A percentile compares a stretch with the other conserved stretches of the same genome.
Evolutionary conservation across 352 stramenopile genomes (phyloP).

Genomic region (Aphanomyces astaci): DNA sequence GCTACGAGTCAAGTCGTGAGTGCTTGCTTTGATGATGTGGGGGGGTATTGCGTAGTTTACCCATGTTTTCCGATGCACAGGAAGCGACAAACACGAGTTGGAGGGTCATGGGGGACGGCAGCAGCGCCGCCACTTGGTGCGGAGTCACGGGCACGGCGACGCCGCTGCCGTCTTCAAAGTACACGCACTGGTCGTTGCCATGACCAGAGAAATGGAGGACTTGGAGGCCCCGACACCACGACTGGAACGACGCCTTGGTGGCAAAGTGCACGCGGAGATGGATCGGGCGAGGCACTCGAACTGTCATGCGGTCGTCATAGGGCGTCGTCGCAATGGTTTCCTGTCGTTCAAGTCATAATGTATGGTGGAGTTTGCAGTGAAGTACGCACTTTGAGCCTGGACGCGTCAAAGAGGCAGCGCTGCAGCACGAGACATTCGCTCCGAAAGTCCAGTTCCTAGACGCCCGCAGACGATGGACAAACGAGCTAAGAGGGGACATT

Average conservation of each 20-base stretch:
- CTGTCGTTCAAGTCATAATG: not conserved
- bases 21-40: not conserved
- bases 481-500: too few relatives aligned
- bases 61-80: slow-evolving; percentile 13
- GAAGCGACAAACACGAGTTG: slow-evolving; percentile 12
- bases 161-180: not conserved
- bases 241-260: slow-evolving; percentile 7
- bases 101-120: not conserved
- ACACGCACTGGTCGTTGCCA: slow-evolving; percentile 17
- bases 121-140: not conserved
- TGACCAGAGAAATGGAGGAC: slow-evolving; percentile 15
- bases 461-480: too few relatives aligned
- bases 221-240: not conserved
- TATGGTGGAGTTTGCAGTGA: not conserved
- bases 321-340: not conserved
- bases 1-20: too few relatives aligned
- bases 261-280: not conserved
- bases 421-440: not conserved
- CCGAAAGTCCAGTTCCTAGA: slow-evolving; percentile 17
- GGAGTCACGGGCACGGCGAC: slow-evolving; percentile 5
- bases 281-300: not conserved
- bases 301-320: not conserved
- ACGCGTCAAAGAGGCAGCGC: not conserved
- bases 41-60: not conserved
- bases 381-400: not conserved